phyloP scores from a whole-genome alignment of 495 filamentous ascomycete species.

The Talaromyces proteolyticus region DNA sequence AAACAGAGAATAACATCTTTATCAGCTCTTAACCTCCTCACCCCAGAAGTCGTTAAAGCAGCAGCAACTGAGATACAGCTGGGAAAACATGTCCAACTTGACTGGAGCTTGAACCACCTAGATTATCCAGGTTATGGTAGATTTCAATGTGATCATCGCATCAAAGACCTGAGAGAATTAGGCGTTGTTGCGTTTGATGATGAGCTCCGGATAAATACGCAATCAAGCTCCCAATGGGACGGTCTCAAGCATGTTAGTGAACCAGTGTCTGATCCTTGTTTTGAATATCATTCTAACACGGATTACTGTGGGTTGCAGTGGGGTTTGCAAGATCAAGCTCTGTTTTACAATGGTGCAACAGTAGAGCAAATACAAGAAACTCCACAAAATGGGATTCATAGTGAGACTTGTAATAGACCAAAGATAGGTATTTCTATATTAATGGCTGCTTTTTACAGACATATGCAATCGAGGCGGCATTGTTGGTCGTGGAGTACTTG shows the following conservation, averaged over 20 bases:
- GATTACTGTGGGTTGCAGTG: too few species aligned
- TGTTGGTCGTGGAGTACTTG: slow-evolving; percentile 10
- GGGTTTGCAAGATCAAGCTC: background rate
- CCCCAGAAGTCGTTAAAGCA: background rate
- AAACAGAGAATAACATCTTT: too few species aligned
- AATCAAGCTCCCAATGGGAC: slow-evolving; percentile 28
- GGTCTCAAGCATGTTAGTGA: slow-evolving; percentile 8
- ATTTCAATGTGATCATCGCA: background rate
- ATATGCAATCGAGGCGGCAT: slow-evolving; percentile 11
- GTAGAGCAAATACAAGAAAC: background rate
- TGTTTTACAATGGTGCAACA: slow-evolving; percentile 8
- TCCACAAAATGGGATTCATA: slow-evolving; percentile 1
- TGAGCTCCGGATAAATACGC: slow-evolving; percentile 33
- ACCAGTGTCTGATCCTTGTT: background rate
- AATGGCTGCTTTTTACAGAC: background rate
- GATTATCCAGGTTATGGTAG: background rate
- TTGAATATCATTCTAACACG: too few species aligned
- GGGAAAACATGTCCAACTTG: slow-evolving; percentile 3
- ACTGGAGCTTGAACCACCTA: background rate
- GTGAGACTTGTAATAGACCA: background rate
- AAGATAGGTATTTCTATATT: background rate
- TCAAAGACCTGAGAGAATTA: background rate
- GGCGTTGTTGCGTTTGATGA: slow-evolving; percentile 17
- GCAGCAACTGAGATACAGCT: background rate
- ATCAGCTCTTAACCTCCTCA: background rate